A percentile compares a stretch with the other conserved stretches of the same genome.
phyloP scores from a whole-genome alignment of 345 rosid genomes.

The Atalantia buxifolia region DNA sequence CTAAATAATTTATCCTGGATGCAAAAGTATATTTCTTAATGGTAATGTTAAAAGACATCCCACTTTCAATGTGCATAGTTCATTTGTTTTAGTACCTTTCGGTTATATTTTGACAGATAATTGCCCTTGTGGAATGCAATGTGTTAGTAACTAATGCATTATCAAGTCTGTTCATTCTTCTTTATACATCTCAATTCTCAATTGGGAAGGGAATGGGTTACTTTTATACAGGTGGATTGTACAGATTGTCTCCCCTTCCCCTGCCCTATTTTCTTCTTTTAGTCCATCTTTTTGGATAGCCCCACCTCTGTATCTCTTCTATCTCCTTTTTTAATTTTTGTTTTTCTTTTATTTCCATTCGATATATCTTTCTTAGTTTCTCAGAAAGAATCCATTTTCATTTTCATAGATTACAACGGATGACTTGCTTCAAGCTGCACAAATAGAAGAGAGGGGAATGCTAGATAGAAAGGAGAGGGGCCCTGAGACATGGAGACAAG shows the following conservation, averaged over 20 bases:
- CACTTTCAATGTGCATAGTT: not conserved
- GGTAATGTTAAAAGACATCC: not conserved
- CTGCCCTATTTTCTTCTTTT: not conserved
- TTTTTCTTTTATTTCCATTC: not conserved
- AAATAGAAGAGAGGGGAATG: constrained; percentile 95
- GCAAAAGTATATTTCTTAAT: not conserved
- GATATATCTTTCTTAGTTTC: not conserved
- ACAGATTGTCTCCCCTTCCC: not conserved
- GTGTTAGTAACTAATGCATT: constrained; percentile 1
- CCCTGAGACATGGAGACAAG: constrained; percentile 76
- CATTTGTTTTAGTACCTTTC: not conserved
- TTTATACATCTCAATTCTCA: not conserved
- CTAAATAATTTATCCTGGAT: not conserved
- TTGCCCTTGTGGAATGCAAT: not conserved
- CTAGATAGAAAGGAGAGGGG: constrained; percentile 84
- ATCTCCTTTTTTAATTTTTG: too few species aligned
- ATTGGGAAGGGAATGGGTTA: not conserved
- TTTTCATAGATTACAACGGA: constrained; percentile 87
- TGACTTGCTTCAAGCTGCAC: constrained; percentile 93
- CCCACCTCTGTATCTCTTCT: not conserved
- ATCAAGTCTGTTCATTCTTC: not conserved
- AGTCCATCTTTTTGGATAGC: not conserved
- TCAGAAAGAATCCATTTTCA: not conserved
- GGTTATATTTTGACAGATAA: not conserved
- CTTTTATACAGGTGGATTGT: not conserved